Evolutionary conservation across 257 asterid species (phyloP).

Genomic region (Solanum infundibuliforme): DNA sequence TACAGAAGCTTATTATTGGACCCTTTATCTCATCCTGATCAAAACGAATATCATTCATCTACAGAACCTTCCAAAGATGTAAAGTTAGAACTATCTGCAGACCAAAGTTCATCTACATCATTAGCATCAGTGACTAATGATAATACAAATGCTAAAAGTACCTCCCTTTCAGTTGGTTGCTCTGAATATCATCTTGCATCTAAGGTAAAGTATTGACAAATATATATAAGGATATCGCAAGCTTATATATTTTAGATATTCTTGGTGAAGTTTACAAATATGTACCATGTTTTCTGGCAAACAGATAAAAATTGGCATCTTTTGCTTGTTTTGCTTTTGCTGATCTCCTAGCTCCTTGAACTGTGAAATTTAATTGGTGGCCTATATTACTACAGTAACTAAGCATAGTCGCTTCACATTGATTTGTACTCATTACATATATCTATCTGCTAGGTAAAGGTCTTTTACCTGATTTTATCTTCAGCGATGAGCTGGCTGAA

Average conservation of each 20-base stretch:
- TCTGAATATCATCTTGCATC: conserved; percentile 60
- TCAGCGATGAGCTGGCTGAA: background rate
- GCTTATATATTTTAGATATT: background rate
- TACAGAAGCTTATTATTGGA: conserved; percentile 9
- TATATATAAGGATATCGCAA: background rate
- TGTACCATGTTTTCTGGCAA: background rate
- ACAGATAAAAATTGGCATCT: background rate
- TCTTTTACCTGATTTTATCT: background rate
- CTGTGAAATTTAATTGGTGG: background rate
- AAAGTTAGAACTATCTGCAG: conserved; percentile 18
- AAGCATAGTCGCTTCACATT: background rate
- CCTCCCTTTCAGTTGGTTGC: conserved; percentile 26
- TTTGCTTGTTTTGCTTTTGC: background rate
- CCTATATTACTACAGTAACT: background rate
- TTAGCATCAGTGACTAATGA: conserved; percentile 16
- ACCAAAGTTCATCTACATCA: conserved; percentile 14
- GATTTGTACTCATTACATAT: background rate
- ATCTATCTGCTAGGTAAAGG: background rate
- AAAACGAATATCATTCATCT: conserved; percentile 17
- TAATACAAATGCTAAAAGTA: conserved; percentile 1
- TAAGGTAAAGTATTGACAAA: background rate
- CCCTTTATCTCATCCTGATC: conserved; percentile 20
- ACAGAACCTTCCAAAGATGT: conserved; percentile 19
- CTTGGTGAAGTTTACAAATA: background rate
- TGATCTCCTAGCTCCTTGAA: background rate